Conservation (phyloP, 345 rosid species). For the sweet orange (Citrus sinensis) region DNA sequence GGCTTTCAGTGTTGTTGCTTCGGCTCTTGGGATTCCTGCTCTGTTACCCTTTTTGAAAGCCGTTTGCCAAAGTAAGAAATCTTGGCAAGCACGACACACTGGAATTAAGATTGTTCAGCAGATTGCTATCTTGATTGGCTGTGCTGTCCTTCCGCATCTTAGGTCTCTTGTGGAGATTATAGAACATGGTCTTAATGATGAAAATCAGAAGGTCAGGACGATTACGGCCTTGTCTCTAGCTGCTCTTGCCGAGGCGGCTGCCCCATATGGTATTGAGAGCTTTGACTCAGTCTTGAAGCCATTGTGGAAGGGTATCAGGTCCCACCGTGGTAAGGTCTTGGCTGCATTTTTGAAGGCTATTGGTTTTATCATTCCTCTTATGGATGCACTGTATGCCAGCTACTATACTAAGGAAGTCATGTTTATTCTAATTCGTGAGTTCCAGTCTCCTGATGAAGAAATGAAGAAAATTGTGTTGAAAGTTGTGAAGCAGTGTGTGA, state of each 20-base stretch:
- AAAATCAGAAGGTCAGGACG: slow-evolving; percentile 96
- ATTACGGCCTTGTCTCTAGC: slow-evolving; percentile 98
- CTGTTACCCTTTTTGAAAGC: slow-evolving; percentile 92
- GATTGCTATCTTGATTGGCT: slow-evolving; percentile 94
- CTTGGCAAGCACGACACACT: slow-evolving; percentile 99
- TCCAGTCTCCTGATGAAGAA: slow-evolving; percentile 99
- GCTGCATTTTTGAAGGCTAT: slow-evolving; percentile 99
- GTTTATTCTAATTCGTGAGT: slow-evolving; percentile 93
- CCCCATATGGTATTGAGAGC: slow-evolving; percentile 98
- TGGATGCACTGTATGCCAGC: slow-evolving; percentile 95
- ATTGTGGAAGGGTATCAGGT: slow-evolving; percentile 96
- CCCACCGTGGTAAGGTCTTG: slow-evolving; percentile 97
- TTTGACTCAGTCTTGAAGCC: slow-evolving; percentile 97
- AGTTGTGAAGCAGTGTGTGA: slow-evolving; percentile 98
- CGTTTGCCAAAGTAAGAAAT: slow-evolving; percentile 98
- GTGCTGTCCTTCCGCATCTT: slow-evolving; percentile 97
- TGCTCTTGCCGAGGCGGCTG: slow-evolving; percentile 99
- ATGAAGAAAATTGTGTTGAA: slow-evolving; percentile 98
- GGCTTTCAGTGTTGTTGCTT: slow-evolving; percentile 99
- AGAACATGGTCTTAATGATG: slow-evolving; percentile 93
- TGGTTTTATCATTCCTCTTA: slow-evolving; percentile 95
- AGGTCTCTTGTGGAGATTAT: slow-evolving; percentile 92
- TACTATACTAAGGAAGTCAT: slow-evolving; percentile 97
- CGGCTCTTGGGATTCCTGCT: slow-evolving; percentile 97
- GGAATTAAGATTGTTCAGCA: slow-evolving; percentile 99